Percentiles rank a stretch among this genome's conserved stretches.
phyloP scores from a whole-genome alignment of 352 stramenopile genomes.

The Phytopythium sindhum region DNA sequence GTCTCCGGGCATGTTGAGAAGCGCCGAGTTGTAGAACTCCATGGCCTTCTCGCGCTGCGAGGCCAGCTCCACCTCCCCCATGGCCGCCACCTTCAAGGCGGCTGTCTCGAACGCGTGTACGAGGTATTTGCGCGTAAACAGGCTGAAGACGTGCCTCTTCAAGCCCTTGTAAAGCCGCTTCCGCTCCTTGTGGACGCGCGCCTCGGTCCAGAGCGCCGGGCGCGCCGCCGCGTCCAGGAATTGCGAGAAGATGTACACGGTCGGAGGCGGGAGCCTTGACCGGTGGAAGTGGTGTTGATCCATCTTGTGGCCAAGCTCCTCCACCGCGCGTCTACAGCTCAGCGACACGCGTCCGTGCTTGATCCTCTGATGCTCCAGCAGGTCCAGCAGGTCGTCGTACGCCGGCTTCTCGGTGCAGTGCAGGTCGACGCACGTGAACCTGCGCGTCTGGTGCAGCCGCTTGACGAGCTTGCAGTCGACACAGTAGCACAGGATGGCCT shows the following conservation, averaged over 20 bases:
- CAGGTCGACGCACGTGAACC: constrained; percentile 20
- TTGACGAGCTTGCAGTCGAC: constrained; percentile 9
- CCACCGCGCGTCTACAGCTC: constrained; percentile 29
- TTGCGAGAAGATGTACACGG: constrained; percentile 54
- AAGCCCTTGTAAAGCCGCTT: not conserved
- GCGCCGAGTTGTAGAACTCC: constrained; percentile 53
- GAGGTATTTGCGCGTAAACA: constrained; percentile 6
- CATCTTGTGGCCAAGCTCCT: constrained; percentile 35
- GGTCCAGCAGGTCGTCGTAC: constrained; percentile 35
- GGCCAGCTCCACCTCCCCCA: constrained; percentile 36
- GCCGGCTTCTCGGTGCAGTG: not conserved
- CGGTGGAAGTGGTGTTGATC: constrained; percentile 25
- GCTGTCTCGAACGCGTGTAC: constrained; percentile 35
- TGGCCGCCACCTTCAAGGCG: constrained; percentile 33
- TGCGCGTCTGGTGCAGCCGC: constrained; percentile 7
- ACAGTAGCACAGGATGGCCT: not conserved
- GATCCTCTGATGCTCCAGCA: constrained; percentile 60
- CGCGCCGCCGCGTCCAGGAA: constrained; percentile 24
- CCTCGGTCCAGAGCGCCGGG: constrained; percentile 35
- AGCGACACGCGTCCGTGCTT: constrained; percentile 42
- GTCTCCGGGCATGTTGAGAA: constrained; percentile 32
- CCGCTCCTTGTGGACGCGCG: not conserved
- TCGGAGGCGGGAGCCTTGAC: constrained; percentile 34
- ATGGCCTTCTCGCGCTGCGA: constrained; percentile 53
- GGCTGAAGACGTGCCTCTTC: not conserved